Evolutionary conservation across 805 yeast species (phyloP), one percentile per base, ranked within the genome.

Genomic region (Isabelozyma pseudorhagii): DNA sequence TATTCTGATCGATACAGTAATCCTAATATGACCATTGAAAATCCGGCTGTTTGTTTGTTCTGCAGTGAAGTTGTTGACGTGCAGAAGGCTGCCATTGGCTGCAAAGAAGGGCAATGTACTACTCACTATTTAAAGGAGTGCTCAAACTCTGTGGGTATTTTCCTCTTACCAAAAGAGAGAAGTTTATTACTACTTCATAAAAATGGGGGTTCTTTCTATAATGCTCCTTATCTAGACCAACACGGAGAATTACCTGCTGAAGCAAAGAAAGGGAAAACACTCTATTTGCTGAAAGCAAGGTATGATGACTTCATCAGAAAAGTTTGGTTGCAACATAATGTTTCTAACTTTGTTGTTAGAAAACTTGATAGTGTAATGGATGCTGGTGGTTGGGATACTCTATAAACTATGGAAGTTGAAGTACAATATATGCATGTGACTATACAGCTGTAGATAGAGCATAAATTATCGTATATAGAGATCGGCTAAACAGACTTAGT

Each of bases 301-400:
- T 93, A 90, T 60, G 82, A 84, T 18, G 81, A 83, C 40, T 77
- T 92, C 50, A 79, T 79, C 15, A 76, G 84, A 47, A 79, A 78
- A 34, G 71, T 89, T 41, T 87, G 97, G 92, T 72, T 92, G 15
- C 85, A 81, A 49, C 92, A 90, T 60, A 88, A 87, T 60, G 73
- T 89, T 3, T 85, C 89, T 4, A 89, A 89, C 57, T 75, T 78
- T 42, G 84, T 92, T 34, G 91, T 90, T 1, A 75, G 98, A 54
- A 83, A 84, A 55, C 75, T 93, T 13, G 98, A 93, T 58, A 82
- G 85, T 39, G 80, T 79, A 7, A 68, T 85, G 34, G 98, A 93
- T 65, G 81, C 86, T 38, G 99, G 99, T 8, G 99, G 99, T 0
- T 93, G 99, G 99, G 94, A 87, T 57, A 88, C 94, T 1, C 70